These are phyloP conservation scores for Hysterium pulicare DNA, from an alignment of 2,329 filamentous ascomycete genomes.

Conservation along the genomic window DNA sequence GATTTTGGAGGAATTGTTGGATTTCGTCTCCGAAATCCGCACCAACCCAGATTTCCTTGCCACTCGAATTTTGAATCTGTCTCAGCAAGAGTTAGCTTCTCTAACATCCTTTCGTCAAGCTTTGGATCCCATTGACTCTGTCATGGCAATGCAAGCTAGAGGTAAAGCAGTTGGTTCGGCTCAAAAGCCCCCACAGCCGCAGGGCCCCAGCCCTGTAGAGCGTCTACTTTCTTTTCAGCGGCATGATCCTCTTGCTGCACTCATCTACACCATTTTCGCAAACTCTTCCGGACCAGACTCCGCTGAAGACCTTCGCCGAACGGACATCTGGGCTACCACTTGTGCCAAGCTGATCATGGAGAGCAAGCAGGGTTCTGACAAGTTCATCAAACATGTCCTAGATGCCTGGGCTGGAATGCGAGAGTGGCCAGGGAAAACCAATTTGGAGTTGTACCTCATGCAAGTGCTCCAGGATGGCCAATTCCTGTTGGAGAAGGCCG, in stretches of 20 bases:
- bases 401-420: conserved; percentile 84
- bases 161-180: conserved; percentile 47
- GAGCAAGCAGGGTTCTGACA: conserved; percentile 71
- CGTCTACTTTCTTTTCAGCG: conserved; percentile 84
- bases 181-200: conserved; percentile 48
- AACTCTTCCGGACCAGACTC: conserved; percentile 80
- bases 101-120: conserved; percentile 76
- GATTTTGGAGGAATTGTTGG: conserved; percentile 70
- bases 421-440: conserved; percentile 84
- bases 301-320: conserved; percentile 72
- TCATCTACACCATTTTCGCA: conserved; percentile 87
- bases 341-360: conserved; percentile 80
- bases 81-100: conserved; percentile 70
- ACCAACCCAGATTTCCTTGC: conserved; percentile 87
- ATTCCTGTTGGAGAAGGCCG: conserved; percentile 81
- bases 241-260: conserved; percentile 77
- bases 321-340: conserved; percentile 83
- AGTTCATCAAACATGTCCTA: conserved; percentile 77
- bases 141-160: conserved; percentile 65
- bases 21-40: conserved; percentile 76
- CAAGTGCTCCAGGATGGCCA: conserved; percentile 89
- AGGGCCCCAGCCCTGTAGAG: conserved; percentile 66
- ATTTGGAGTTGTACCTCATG: conserved; percentile 93
- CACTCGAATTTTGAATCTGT: conserved; percentile 72
- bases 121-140: conserved; percentile 77